These are phyloP conservation scores for Vigna reflexopilosa DNA, from an alignment of 306 rosid genomes.

Conservation along the genomic window DNA sequence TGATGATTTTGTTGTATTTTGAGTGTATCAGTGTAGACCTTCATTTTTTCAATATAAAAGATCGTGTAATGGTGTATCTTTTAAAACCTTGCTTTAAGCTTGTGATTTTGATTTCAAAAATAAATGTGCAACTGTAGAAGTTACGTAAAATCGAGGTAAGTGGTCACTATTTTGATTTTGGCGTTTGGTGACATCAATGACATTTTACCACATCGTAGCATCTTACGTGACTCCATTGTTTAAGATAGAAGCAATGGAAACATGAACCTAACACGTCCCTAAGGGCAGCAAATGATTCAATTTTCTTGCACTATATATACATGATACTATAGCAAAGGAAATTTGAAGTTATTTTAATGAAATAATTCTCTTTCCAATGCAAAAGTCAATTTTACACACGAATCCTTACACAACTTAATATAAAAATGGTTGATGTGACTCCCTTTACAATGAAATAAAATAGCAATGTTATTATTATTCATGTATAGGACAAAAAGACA, in stretches of 20 bases:
- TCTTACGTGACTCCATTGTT: not conserved
- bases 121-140: not conserved
- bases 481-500: slow-evolving; percentile 43
- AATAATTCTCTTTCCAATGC: slow-evolving; percentile 3
- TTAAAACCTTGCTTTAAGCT: not conserved
- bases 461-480: slow-evolving; percentile 46
- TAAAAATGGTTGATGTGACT: slow-evolving; percentile 37
- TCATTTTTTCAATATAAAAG: not conserved
- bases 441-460: slow-evolving; percentile 35
- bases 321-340: not conserved
- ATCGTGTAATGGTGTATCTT: not conserved
- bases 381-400: slow-evolving; percentile 39
- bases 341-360: not conserved
- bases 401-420: slow-evolving; percentile 18
- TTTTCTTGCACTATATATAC: slow-evolving; percentile 1
- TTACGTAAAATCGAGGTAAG: not conserved
- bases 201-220: not conserved
- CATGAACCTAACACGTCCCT: not conserved
- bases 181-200: not conserved
- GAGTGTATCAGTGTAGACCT: not conserved
- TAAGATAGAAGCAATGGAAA: not conserved
- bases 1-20: not conserved
- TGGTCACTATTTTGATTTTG: not conserved
- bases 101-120: not conserved
- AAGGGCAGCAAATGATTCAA: not conserved